These are phyloP conservation scores for Coemansia sp. DNA, from an alignment of 192 early-diverging fungal genomes.

Conservation along the genomic window DNA sequence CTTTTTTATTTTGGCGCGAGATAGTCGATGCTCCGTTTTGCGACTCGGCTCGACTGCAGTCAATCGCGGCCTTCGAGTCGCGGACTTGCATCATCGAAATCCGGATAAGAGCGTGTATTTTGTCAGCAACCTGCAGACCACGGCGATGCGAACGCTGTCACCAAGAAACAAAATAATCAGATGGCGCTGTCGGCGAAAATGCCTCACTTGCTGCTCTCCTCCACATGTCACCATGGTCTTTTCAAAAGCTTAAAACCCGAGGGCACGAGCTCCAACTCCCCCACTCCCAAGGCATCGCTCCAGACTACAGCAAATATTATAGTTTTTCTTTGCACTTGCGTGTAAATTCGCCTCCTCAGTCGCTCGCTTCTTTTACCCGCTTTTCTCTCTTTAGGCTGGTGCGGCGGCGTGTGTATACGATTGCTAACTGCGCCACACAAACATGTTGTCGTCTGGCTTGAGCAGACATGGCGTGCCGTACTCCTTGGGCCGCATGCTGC, in stretches of 20 bases:
- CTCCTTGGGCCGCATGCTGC: not conserved
- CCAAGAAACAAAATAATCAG: not conserved
- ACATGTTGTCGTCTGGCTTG: constrained; percentile 5
- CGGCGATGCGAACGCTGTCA: too few species aligned
- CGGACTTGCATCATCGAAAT: too few species aligned
- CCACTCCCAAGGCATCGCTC: not conserved
- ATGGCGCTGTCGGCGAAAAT: not conserved
- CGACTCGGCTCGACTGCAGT: not conserved
- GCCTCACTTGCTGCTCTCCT: not conserved
- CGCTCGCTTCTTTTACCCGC: not conserved
- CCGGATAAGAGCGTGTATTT: too few species aligned
- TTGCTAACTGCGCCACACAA: not conserved
- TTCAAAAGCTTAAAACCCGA: too few species aligned
- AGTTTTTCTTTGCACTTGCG: not conserved
- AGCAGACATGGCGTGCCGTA: not conserved
- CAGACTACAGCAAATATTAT: not conserved
- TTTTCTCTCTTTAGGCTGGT: not conserved
- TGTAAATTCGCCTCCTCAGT: too few species aligned
- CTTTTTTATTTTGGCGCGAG: not conserved
- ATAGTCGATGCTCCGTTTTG: not conserved
- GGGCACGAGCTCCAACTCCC: not conserved
- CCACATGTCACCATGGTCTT: too few species aligned
- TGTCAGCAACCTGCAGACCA: not conserved
- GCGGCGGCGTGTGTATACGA: not conserved
- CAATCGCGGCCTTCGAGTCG: not conserved